Conservation (phyloP, 305 asterid genomes). For the Lippia alba region DNA sequence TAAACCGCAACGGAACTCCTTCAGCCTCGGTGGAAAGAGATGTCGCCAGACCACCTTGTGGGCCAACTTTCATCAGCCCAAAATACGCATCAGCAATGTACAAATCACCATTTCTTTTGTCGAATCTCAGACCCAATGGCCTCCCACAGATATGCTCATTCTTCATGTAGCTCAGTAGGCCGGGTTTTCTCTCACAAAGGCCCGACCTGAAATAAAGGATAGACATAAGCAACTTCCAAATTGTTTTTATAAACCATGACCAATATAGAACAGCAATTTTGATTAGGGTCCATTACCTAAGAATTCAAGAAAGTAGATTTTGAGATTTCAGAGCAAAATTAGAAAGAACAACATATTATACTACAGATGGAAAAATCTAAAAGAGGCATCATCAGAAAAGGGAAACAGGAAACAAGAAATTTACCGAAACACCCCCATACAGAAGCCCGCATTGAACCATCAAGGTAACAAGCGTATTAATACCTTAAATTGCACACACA, state of each 20-base stretch:
- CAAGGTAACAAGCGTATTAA: neutral
- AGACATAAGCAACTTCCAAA: too few relatives aligned
- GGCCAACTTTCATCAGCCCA: slow-evolving; percentile 89
- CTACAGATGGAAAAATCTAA: neutral
- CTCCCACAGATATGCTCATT: slow-evolving; percentile 96
- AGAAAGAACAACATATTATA: neutral
- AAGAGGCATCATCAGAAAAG: neutral
- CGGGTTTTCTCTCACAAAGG: slow-evolving; percentile 71
- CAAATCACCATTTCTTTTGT: slow-evolving; percentile 74
- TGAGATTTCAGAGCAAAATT: neutral
- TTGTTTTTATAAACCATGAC: too few relatives aligned
- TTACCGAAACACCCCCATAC: neutral
- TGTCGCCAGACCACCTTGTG: slow-evolving; percentile 90
- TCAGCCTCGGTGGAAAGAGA: slow-evolving; percentile 74
- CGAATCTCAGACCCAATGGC: slow-evolving; percentile 90
- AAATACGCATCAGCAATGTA: slow-evolving; percentile 95
- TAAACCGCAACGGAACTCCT: slow-evolving; percentile 78
- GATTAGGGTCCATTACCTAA: neutral
- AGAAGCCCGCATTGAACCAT: neutral
- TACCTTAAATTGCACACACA: neutral
- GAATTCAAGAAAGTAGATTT: too few relatives aligned
- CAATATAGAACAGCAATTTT: neutral
- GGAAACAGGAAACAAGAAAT: neutral
- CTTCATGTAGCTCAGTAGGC: slow-evolving; percentile 59
- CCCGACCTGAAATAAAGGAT: slow-evolving; percentile 57